These are phyloP conservation scores for Pisolithus marmoratus DNA, from an alignment of 768 basidiomycete species.

Conservation along the genomic window DNA sequence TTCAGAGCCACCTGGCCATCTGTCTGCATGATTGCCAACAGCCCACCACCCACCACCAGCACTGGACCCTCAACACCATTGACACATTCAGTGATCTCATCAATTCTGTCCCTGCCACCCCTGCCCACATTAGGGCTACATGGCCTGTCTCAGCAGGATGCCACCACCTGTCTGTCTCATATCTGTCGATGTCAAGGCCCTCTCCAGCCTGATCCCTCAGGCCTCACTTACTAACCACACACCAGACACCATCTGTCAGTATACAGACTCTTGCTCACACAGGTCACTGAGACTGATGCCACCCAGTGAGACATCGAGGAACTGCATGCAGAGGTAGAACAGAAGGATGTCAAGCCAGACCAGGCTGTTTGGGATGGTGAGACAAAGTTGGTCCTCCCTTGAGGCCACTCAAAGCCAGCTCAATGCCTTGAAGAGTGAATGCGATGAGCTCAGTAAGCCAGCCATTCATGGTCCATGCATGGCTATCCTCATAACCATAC, in stretches of 20 bases:
- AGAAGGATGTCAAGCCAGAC: constrained; percentile 78
- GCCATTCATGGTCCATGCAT: constrained; percentile 3
- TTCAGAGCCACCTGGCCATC: no score
- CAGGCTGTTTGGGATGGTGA: constrained; percentile 80
- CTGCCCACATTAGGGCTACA: no score
- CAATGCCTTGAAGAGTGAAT: constrained; percentile 50
- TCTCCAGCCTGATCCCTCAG: constrained; percentile 59
- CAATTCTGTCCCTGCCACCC: no score
- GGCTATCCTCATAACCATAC: constrained; percentile 11
- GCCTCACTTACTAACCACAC: constrained; percentile 49
- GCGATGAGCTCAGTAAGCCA: constrained; percentile 57
- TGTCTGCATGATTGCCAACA: no score
- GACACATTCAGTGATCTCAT: no score
- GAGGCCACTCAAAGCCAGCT: constrained; percentile 55
- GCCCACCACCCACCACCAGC: no score
- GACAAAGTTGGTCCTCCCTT: constrained; percentile 43
- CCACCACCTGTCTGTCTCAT: no score
- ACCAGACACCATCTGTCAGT: constrained; percentile 55
- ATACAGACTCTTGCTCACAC: constrained; percentile 56
- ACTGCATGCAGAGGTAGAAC: constrained; percentile 56
- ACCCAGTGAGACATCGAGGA: constrained; percentile 65
- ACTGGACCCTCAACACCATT: no score
- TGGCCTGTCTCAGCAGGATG: no score
- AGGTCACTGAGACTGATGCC: constrained; percentile 50
- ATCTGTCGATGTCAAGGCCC: constrained; percentile 56